Evolutionary conservation across 495 filamentous ascomycete genomes (phyloP).

Genomic region (Neurospora sp.): DNA sequence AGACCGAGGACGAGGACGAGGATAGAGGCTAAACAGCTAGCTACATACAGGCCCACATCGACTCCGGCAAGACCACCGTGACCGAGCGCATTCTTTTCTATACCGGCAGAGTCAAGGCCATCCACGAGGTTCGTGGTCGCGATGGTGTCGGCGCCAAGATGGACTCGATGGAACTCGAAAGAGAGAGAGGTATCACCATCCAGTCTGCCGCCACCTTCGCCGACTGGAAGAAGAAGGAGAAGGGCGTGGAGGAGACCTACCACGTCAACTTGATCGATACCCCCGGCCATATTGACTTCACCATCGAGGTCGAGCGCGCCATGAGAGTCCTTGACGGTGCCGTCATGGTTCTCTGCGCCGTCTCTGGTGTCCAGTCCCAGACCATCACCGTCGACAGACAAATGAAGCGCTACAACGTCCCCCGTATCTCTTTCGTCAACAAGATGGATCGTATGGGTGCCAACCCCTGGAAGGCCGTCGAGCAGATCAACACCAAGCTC

Average conservation of each 20-base stretch:
- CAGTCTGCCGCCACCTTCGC: conserved; percentile 97
- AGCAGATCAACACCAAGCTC: conserved; percentile 93
- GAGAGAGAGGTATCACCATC: conserved; percentile 98
- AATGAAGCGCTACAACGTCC: conserved; percentile 97
- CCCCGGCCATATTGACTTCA: conserved; percentile 98
- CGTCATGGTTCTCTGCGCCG: conserved; percentile 97
- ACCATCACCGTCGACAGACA: conserved; percentile 98
- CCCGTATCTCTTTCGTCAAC: conserved; percentile 92
- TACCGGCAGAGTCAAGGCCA: conserved; percentile 90
- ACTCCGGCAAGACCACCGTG: conserved; percentile 95
- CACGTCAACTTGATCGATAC: conserved; percentile 99
- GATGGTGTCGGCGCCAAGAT: conserved; percentile 98
- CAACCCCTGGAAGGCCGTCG: conserved; percentile 95
- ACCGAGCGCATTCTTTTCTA: conserved; percentile 98
- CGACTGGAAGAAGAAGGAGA: conserved; percentile 79
- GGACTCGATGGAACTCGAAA: conserved; percentile 98
- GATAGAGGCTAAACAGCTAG: conserved; percentile 15
- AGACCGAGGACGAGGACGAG: neutral
- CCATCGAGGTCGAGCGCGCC: conserved; percentile 96
- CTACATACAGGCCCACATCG: conserved; percentile 75
- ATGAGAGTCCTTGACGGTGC: conserved; percentile 93
- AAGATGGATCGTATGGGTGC: conserved; percentile 99
- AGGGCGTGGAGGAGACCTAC: conserved; percentile 77
- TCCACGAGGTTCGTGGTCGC: conserved; percentile 94
- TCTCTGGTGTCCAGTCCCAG: conserved; percentile 93